Conservation (phyloP, 305 asterid species). For the Fraxinus greggii region DNA sequence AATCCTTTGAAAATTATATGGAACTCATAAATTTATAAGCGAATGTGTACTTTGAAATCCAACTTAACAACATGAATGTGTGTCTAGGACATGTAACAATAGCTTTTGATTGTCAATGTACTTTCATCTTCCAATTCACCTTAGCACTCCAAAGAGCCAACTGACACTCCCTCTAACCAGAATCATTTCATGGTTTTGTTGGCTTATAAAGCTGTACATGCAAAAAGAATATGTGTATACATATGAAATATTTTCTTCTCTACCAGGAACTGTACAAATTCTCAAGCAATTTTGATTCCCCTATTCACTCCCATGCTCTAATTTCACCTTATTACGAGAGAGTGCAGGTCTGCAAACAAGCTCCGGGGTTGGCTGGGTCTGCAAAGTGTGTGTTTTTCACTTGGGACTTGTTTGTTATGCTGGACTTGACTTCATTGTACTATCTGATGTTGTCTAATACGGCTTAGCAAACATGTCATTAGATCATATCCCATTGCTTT, state of each 20-base stretch:
- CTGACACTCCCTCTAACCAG: neutral
- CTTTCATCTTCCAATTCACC: neutral
- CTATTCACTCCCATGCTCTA: neutral
- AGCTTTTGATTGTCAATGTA: neutral
- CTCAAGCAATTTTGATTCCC: neutral
- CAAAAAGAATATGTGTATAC: neutral
- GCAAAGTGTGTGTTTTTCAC: neutral
- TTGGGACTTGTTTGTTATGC: neutral
- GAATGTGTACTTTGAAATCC: neutral
- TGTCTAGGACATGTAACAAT: neutral
- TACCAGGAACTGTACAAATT: neutral
- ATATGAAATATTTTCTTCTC: neutral
- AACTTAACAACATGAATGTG: neutral
- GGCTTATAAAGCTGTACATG: neutral
- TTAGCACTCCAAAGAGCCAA: neutral
- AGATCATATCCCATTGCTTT: neutral
- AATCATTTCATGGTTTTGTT: neutral
- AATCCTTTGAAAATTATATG: neutral
- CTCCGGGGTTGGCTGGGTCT: neutral
- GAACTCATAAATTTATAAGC: neutral
- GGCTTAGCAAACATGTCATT: neutral
- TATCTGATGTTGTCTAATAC: neutral
- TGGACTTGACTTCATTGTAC: neutral
- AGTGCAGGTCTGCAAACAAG: neutral
- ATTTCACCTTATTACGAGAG: neutral